Evolutionary conservation across 2,329 filamentous ascomycete genomes (phyloP).

Genomic region (Fusarium gaditjirri): DNA sequence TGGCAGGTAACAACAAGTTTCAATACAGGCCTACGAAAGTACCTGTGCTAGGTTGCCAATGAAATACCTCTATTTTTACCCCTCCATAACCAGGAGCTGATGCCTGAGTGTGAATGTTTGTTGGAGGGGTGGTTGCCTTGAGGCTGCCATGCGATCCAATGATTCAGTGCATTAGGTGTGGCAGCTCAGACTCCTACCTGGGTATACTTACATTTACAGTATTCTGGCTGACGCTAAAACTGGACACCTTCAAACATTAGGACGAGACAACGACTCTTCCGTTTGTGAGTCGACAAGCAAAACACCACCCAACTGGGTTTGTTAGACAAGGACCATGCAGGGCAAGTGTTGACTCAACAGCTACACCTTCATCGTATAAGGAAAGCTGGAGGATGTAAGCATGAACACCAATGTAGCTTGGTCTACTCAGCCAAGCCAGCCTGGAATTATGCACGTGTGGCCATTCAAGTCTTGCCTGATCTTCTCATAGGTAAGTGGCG

Average conservation of each 20-base stretch:
- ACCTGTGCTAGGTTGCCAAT: background rate
- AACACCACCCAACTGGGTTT: background rate
- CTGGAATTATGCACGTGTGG: background rate
- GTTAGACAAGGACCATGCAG: background rate
- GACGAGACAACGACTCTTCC: background rate
- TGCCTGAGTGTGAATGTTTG: constrained; percentile 26
- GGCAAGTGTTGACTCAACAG: background rate
- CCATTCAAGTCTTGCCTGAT: background rate
- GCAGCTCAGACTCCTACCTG: constrained; percentile 3
- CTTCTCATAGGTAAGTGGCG: background rate
- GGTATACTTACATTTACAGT: background rate
- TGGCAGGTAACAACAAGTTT: background rate
- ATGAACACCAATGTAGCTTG: background rate
- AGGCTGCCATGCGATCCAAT: constrained; percentile 24
- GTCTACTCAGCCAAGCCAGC: background rate
- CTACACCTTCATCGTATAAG: background rate
- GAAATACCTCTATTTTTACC: background rate
- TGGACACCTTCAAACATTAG: background rate
- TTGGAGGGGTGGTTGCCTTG: constrained; percentile 31
- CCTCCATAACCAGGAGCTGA: constrained; percentile 12
- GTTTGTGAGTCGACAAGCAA: constrained; percentile 1
- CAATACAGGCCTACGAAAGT: constrained; percentile 15
- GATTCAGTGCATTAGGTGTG: background rate
- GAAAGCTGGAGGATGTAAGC: background rate
- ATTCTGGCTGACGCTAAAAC: background rate